Percentiles rank a stretch among this genome's conserved stretches.
Evolutionary conservation across 202 grass and related monocot species (phyloP).

Genomic region (Musa balbisiana): DNA sequence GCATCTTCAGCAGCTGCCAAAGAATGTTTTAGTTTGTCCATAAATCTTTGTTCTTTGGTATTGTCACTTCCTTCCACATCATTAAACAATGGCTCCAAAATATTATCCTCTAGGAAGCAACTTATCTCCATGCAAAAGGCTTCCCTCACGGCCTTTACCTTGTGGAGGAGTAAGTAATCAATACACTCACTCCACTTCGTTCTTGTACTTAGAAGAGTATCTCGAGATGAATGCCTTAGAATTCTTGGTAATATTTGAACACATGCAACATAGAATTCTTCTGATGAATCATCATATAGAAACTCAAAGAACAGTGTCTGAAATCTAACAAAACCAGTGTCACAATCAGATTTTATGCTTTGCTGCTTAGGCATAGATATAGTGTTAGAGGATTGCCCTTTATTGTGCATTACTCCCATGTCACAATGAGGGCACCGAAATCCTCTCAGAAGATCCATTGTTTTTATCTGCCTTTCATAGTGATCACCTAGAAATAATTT

Average conservation of each 20-base stretch:
- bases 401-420: slow-evolving; percentile 28
- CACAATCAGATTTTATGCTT: slow-evolving; percentile 33
- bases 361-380: slow-evolving; percentile 38
- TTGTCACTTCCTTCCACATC: slow-evolving; percentile 32
- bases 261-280: slow-evolving; percentile 54
- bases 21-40: slow-evolving; percentile 66
- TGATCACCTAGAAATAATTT: slow-evolving; percentile 56
- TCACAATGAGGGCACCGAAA: slow-evolving; percentile 75
- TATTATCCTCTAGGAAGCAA: slow-evolving; percentile 67
- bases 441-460: slow-evolving; percentile 74
- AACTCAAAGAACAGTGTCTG: slow-evolving; percentile 74
- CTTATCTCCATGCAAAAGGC: slow-evolving; percentile 64
- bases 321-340: slow-evolving; percentile 33
- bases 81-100: slow-evolving; percentile 59
- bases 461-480: slow-evolving; percentile 34
- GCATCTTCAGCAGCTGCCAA: slow-evolving; percentile 38
- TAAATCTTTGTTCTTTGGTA: slow-evolving; percentile 44
- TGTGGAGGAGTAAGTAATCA: slow-evolving; percentile 66
- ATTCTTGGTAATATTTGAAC: slow-evolving; percentile 75
- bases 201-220: slow-evolving; percentile 46
- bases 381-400: slow-evolving; percentile 38
- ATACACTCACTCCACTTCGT: slow-evolving; percentile 61
- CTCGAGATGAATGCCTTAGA: slow-evolving; percentile 52
- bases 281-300: slow-evolving; percentile 46
- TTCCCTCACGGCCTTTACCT: slow-evolving; percentile 65